A percentile compares a stretch with the other conserved stretches of the same genome.
Evolutionary conservation across 257 asterid species (phyloP).

Genomic region (Fraxinus pennsylvanica): DNA sequence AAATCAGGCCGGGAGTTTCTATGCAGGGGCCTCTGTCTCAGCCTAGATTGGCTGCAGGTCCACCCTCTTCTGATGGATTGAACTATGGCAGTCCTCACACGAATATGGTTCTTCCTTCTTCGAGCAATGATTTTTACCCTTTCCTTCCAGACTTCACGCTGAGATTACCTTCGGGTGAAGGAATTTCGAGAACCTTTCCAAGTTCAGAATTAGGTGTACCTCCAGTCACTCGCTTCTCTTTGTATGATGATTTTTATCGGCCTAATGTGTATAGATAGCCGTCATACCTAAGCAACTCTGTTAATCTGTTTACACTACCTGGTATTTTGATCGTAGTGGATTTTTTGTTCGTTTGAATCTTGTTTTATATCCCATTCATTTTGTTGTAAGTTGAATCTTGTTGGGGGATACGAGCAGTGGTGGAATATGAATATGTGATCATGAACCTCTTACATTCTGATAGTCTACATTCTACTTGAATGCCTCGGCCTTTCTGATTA

Average conservation of each 20-base stretch:
- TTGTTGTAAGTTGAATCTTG: neutral
- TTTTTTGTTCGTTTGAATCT: neutral
- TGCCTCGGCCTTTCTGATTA: too few species aligned
- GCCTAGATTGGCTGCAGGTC: constrained; percentile 32
- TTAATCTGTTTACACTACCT: neutral
- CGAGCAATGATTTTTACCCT: constrained; percentile 34
- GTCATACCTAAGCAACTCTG: neutral
- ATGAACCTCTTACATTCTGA: neutral
- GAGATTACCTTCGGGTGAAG: constrained; percentile 35
- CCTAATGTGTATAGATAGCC: constrained; percentile 48
- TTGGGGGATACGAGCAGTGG: neutral
- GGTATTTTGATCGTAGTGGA: neutral
- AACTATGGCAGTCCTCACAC: constrained; percentile 34
- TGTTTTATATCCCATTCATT: neutral
- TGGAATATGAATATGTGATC: neutral
- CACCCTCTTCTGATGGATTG: constrained; percentile 33
- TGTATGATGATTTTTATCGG: constrained; percentile 39
- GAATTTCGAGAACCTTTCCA: constrained; percentile 37
- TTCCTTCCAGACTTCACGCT: constrained; percentile 37
- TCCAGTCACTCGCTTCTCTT: constrained; percentile 43
- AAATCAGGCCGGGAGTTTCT: constrained; percentile 28
- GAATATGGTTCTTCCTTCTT: constrained; percentile 27
- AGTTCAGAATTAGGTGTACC: constrained; percentile 44
- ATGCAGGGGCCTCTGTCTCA: constrained; percentile 33
- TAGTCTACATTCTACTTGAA: neutral